Percentiles rank a stretch among this genome's conserved stretches.
These are phyloP conservation scores for Nematodospora valgi DNA, from an alignment of 805 yeast species.

Conservation along the genomic window DNA sequence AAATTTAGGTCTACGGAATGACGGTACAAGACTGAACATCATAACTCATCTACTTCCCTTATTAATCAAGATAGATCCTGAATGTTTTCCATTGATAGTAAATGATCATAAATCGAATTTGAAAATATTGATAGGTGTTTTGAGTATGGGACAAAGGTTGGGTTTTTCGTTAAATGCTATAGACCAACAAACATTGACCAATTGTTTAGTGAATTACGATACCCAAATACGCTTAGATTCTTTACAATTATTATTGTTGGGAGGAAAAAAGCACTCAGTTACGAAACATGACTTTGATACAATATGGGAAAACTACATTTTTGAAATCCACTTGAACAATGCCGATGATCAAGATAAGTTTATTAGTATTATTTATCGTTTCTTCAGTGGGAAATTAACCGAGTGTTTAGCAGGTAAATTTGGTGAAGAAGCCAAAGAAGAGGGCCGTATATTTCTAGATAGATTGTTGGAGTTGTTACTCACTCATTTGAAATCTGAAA, in stretches of 20 bases:
- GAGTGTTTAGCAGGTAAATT: constrained; percentile 46
- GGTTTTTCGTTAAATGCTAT: constrained; percentile 8
- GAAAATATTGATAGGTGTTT: constrained; percentile 47
- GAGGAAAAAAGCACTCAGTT: constrained; percentile 55
- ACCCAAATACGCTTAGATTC: constrained; percentile 47
- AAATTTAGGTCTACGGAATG: constrained; percentile 27
- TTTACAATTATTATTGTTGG: constrained; percentile 57
- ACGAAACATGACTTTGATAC: constrained; percentile 41
- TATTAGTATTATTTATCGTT: constrained; percentile 56
- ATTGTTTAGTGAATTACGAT: constrained; percentile 46
- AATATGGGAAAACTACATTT: constrained; percentile 31
- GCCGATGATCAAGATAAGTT: constrained; percentile 52
- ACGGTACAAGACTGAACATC: constrained; percentile 42
- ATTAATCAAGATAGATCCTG: constrained; percentile 52
- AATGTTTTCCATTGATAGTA: constrained; percentile 20
- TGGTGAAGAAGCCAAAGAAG: neutral
- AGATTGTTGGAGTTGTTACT: constrained; percentile 33
- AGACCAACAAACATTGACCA: constrained; percentile 5
- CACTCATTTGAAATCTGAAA: constrained; percentile 45
- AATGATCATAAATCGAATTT: constrained; percentile 24
- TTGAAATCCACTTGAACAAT: constrained; percentile 59
- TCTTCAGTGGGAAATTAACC: constrained; percentile 55
- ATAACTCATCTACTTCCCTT: constrained; percentile 60
- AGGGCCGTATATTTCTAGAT: constrained; percentile 6
- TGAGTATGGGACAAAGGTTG: constrained; percentile 60